phyloP scores from a whole-genome alignment of 108 stramenopile genomes.

The Cyclotella atomus region DNA sequence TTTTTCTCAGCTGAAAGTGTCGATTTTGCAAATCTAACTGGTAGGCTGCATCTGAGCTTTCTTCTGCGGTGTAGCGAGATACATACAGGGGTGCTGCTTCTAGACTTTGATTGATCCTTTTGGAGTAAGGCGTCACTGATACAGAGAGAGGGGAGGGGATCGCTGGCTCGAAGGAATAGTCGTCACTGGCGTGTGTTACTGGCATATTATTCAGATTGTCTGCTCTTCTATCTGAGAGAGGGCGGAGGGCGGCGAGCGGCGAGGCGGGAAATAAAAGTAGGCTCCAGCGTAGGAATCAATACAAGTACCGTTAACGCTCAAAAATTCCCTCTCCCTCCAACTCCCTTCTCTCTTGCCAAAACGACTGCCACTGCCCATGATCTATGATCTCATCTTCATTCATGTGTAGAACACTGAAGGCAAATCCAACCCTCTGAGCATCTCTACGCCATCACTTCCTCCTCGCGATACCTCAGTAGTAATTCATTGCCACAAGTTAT shows the following conservation, averaged over 20 bases:
- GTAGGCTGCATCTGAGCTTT: conserved; percentile 32
- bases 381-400: no score
- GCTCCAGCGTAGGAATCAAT: neutral
- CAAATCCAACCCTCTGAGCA: no score
- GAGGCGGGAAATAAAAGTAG: no score
- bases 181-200: neutral
- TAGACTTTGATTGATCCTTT: neutral
- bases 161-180: conserved; percentile 1
- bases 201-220: neutral
- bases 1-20: conserved; percentile 18
- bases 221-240: neutral
- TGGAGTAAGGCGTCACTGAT: conserved; percentile 2
- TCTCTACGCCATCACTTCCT: no score
- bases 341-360: neutral
- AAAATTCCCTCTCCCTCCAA: neutral
- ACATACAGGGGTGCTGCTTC: conserved; percentile 5
- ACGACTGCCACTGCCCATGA: no score
- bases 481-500: no score
- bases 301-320: neutral
- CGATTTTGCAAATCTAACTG: conserved; percentile 30
- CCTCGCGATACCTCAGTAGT: no score
- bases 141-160: neutral
- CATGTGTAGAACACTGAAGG: no score
- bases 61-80: conserved; percentile 41
- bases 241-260: no score